Evolutionary conservation across 1,139 yeast species (phyloP).

Genomic region (Saccharomyces hybrid): DNA sequence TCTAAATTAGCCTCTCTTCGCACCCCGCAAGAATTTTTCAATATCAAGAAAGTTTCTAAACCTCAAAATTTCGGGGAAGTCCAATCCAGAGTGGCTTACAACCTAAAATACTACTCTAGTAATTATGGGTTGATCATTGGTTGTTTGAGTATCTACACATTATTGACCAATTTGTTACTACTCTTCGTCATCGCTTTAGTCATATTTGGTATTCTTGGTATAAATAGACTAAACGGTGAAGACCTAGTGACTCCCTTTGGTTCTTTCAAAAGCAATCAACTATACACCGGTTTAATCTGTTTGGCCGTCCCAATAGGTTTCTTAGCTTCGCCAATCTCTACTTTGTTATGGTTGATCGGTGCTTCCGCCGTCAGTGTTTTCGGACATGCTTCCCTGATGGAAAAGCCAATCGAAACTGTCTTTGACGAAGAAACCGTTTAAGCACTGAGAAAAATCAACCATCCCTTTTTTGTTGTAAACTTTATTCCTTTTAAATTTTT

Average conservation of each 20-base stretch:
- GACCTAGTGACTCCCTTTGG: conserved; percentile 68
- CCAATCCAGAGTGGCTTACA: conserved; percentile 81
- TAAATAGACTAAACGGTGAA: conserved; percentile 68
- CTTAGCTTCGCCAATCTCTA: conserved; percentile 86
- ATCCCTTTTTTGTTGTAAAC: not conserved
- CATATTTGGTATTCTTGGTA: conserved; percentile 67
- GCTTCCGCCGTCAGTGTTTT: conserved; percentile 82
- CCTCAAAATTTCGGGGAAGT: conserved; percentile 85
- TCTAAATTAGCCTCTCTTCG: conserved; percentile 63
- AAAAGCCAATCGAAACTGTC: conserved; percentile 95
- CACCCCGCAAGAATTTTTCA: conserved; percentile 91
- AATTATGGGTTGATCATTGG: conserved; percentile 75
- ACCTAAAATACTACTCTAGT: conserved; percentile 78
- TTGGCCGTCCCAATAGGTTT: conserved; percentile 83
- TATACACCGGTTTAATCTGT: conserved; percentile 77
- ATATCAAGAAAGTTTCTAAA: conserved; percentile 77
- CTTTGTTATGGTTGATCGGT: conserved; percentile 94
- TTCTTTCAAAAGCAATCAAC: conserved; percentile 67
- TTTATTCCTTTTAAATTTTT: not conserved
- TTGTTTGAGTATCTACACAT: conserved; percentile 59
- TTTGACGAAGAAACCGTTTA: conserved; percentile 75
- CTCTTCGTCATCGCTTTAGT: conserved; percentile 71
- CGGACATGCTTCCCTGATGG: conserved; percentile 90
- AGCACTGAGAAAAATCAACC: not conserved
- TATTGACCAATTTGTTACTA: conserved; percentile 75